Evolutionary conservation across 2,329 filamentous ascomycete genomes (phyloP).

Genomic region (Fusarium verrucosum): DNA sequence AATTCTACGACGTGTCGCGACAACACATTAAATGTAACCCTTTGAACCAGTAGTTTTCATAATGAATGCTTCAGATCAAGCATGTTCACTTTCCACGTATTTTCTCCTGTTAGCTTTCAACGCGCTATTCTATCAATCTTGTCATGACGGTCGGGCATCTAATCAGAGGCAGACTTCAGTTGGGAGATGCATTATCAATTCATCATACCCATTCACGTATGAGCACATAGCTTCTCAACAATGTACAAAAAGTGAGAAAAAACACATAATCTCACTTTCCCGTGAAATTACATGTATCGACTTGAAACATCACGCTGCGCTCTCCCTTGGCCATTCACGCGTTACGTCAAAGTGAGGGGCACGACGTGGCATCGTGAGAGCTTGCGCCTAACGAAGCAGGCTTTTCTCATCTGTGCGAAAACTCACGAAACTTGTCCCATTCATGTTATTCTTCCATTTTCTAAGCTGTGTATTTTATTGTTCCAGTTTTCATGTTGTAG

Average conservation of each 20-base stretch:
- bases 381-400: background rate
- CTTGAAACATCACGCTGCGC: background rate
- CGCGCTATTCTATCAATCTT: background rate
- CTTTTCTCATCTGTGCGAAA: background rate
- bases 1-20: background rate
- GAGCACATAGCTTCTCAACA: background rate
- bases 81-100: background rate
- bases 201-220: background rate
- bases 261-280: no score
- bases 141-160: background rate
- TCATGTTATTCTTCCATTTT: background rate
- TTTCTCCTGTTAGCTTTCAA: background rate
- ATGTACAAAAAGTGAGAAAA: no score
- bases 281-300: background rate
- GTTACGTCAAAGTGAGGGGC: slow-evolving; percentile 39
- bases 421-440: background rate
- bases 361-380: slow-evolving; percentile 16
- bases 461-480: no score
- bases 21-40: background rate
- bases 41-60: background rate
- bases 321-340: background rate
- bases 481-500: no score
- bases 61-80: background rate
- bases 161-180: background rate
- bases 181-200: background rate